Evolutionary conservation across 2,329 filamentous ascomycete species (phyloP).

Genomic region (Microdochium nivale): DNA sequence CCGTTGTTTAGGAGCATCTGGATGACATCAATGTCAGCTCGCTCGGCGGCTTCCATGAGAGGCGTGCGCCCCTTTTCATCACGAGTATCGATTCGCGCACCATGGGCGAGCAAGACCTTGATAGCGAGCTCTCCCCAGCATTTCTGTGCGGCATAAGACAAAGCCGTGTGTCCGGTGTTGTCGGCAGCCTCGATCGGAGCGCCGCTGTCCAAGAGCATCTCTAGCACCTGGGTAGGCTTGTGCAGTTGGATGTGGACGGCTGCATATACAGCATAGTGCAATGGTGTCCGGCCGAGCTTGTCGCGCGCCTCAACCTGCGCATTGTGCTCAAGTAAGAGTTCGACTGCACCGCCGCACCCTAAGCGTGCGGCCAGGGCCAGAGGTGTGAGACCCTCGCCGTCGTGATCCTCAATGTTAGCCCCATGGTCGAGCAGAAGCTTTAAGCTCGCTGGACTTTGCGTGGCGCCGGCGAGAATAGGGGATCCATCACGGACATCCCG

Average conservation of each 20-base stretch:
- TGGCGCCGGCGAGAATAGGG: not conserved
- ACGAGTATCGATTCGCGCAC: not conserved
- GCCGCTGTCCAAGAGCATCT: not conserved
- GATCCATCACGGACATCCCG: no score
- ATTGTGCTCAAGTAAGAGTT: not conserved
- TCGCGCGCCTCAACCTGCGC: not conserved
- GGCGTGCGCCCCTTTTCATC: not conserved
- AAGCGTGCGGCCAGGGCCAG: not conserved
- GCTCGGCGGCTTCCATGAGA: not conserved
- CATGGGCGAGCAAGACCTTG: not conserved
- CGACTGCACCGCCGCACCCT: not conserved
- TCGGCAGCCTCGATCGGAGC: not conserved
- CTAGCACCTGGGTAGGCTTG: no score
- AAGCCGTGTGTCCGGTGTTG: not conserved
- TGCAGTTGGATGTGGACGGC: no score
- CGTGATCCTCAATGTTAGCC: not conserved
- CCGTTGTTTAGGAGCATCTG: not conserved
- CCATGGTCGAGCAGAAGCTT: not conserved
- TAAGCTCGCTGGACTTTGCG: not conserved
- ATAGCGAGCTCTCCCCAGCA: not conserved
- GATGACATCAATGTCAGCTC: not conserved
- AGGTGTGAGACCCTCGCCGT: not conserved
- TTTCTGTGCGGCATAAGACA: not conserved
- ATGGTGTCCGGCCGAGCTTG: not conserved
- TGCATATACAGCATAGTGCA: not conserved